Evolutionary conservation across 441 rosid genomes (phyloP), one percentile per base, ranked within the genome.

Genomic region (Isatis lusitanica): DNA sequence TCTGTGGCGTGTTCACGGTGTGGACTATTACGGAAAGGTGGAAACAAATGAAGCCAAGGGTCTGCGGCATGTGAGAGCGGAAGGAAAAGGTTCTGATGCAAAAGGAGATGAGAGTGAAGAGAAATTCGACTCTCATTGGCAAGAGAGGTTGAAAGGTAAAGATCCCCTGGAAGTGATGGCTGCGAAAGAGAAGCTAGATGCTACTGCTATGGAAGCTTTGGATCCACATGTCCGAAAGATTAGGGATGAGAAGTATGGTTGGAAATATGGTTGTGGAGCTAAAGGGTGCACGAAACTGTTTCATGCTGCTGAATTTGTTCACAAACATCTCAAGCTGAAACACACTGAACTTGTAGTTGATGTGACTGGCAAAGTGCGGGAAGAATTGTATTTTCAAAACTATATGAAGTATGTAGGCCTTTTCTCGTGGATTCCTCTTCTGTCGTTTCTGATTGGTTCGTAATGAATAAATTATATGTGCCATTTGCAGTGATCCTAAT

Each of bases 251-350:
- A 96, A 91, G 76, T 96, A 93, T 84, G 99, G 99, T 16, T 96
- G 99, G 98, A 96, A 96, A 83, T 96, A 90, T 84, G 98, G 99
- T 46, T 96, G 99, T 83, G 99, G 99, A 77, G 97, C 98, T 55
- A 96, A 93, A 81, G 97, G 98, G 47, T 96, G 99, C 84, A 96
- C 99, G 36, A 96, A 96, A 79, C 97, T 96, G 62, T 96, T 96
- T 83, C 99, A 96, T 72, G 97, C 99, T 79, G 86, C 99, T 64
- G 99, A 96, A 76, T 96, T 91, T 81, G 98, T 96, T 77, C 91
- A 90, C 80, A 96, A 96, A 86, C 99, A 96, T 85, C 94, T 96
- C 74, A 96, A 96, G 85, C 88, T 96, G 68, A 96, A 96, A 78
- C 99, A 96, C 82, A 82, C 91, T 9, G 99, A 96, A 17, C 85